Conservation (phyloP, 2,329 filamentous ascomycete species). For the Xylogone sp. region DNA sequence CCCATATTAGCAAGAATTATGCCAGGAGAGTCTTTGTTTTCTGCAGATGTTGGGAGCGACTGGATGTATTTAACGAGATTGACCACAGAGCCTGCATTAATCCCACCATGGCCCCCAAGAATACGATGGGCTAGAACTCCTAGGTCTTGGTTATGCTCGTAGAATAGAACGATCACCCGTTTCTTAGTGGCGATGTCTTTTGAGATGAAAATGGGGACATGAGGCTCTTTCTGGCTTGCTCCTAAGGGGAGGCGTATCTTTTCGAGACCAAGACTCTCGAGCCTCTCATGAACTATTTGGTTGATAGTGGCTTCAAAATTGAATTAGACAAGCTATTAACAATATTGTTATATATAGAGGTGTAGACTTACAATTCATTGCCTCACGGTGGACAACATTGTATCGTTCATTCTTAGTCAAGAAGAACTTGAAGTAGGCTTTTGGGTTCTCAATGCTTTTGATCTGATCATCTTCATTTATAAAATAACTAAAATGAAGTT, state of each 20-base stretch:
- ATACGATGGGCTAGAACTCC: conserved; percentile 71
- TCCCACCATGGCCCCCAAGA: conserved; percentile 57
- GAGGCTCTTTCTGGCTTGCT: conserved; percentile 42
- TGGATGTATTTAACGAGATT: conserved; percentile 52
- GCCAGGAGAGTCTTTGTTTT: conserved; percentile 39
- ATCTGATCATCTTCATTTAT: conserved; percentile 74
- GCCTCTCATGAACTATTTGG: conserved; percentile 56
- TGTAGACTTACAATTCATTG: conserved; percentile 62
- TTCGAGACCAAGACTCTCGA: conserved; percentile 56
- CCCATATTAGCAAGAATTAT: conserved; percentile 77
- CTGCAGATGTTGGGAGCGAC: conserved; percentile 8
- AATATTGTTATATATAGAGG: background rate
- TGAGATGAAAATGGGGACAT: conserved; percentile 67
- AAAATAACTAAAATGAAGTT: conserved; percentile 59
- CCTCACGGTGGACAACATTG: conserved; percentile 71
- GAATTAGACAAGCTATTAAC: conserved; percentile 1
- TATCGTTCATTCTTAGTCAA: conserved; percentile 69
- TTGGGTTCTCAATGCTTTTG: conserved; percentile 62
- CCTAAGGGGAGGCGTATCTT: conserved; percentile 60
- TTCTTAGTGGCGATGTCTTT: conserved; percentile 49
- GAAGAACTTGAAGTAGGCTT: conserved; percentile 71
- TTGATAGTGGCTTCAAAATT: conserved; percentile 54
- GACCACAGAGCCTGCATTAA: conserved; percentile 68
- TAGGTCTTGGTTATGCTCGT: conserved; percentile 67
- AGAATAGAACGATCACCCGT: conserved; percentile 71